Conservation (phyloP, 495 filamentous ascomycete genomes). For the Paragyromitra xinjiangensis region DNA sequence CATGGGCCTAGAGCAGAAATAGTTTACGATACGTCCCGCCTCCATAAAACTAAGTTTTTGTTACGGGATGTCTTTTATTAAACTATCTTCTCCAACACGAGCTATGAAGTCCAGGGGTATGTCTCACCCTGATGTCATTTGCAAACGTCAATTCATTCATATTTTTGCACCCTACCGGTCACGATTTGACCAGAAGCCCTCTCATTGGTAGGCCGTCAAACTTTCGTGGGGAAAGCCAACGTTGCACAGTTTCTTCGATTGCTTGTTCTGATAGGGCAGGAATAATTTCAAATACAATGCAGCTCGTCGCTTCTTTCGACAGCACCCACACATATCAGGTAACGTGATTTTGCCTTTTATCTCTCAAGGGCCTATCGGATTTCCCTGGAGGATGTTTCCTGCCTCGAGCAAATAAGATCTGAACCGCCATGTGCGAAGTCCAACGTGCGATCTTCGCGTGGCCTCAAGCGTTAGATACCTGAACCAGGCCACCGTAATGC, state of each 20-base stretch:
- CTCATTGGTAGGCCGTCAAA: not conserved
- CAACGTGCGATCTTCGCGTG: slow-evolving; percentile 37
- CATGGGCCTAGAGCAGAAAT: not conserved
- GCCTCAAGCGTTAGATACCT: slow-evolving; percentile 20
- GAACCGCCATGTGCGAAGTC: slow-evolving; percentile 12
- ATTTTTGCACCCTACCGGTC: not conserved
- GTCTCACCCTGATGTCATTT: slow-evolving; percentile 5
- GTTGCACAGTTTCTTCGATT: not conserved
- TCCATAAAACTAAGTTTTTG: not conserved
- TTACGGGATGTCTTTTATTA: not conserved
- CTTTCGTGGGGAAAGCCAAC: not conserved
- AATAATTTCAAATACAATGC: not conserved
- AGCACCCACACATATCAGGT: not conserved
- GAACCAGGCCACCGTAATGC: slow-evolving; percentile 8
- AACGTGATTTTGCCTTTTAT: slow-evolving; percentile 1
- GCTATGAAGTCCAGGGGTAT: not conserved
- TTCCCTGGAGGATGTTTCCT: not conserved
- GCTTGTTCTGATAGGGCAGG: not conserved
- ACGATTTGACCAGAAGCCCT: not conserved
- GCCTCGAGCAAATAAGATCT: slow-evolving; percentile 18
- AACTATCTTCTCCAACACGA: not conserved
- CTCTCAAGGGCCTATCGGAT: not conserved
- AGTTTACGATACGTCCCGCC: not conserved
- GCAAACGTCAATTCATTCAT: not conserved
- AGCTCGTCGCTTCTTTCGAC: not conserved